Evolutionary conservation across 257 asterid species (phyloP).

Genomic region (Voacanga thouarsii): DNA sequence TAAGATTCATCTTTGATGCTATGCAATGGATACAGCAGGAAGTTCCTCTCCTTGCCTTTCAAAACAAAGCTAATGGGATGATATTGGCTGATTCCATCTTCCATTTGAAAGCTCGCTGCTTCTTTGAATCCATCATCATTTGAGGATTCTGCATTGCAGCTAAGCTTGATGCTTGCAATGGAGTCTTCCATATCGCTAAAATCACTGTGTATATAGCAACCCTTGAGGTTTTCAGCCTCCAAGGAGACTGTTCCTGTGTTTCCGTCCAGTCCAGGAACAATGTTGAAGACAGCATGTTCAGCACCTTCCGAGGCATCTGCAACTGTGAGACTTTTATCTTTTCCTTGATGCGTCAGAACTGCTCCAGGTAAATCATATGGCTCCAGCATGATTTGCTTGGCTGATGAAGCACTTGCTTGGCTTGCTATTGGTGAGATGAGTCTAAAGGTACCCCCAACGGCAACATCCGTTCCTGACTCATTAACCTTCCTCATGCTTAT

Average conservation of each 20-base stretch:
- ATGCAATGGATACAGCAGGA: conserved; percentile 57
- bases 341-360: conserved; percentile 39
- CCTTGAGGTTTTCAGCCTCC: conserved; percentile 45
- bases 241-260: conserved; percentile 43
- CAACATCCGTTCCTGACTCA: conserved; percentile 56
- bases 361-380: conserved; percentile 65
- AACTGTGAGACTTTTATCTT: conserved; percentile 37
- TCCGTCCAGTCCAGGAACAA: conserved; percentile 55
- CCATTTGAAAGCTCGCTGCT: conserved; percentile 55
- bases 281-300: conserved; percentile 37
- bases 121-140: conserved; percentile 31
- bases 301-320: conserved; percentile 19
- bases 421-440: conserved; percentile 22
- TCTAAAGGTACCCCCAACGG: conserved; percentile 53
- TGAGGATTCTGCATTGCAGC: conserved; percentile 36
- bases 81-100: conserved; percentile 55
- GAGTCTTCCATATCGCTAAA: conserved; percentile 11
- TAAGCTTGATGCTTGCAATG: conserved; percentile 35
- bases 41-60: conserved; percentile 56
- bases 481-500: conserved; percentile 46
- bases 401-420: conserved; percentile 19
- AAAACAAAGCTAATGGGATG: conserved; percentile 81
- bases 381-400: conserved; percentile 52
- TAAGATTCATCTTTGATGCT: conserved; percentile 80
- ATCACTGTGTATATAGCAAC: conserved; percentile 48